Base-by-base conservation (phyloP, 2,329 filamentous ascomycete species). In the Teratosphaeria nubilosa region DNA sequence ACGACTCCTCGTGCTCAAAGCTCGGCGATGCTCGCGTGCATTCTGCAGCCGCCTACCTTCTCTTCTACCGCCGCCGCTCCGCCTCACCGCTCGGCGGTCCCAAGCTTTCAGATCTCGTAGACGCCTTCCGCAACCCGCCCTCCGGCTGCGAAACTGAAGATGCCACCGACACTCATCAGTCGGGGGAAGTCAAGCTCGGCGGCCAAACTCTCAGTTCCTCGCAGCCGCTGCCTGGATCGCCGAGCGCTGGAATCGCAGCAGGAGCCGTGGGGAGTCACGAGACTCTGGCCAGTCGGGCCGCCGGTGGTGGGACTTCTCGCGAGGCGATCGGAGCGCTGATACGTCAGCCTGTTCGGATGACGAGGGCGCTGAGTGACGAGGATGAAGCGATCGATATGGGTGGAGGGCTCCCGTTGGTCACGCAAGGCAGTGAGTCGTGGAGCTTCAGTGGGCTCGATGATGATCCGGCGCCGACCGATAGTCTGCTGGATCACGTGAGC, bases 61-160 rank as follows among this genome's bases (percentile, higher is more conserved):
- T 99, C 34, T 99, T 99, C 78, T 99, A 99, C 76, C 89, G 94
- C 48, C 88, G 94, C 58, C 87, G 90, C 63, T 90, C 90, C 5
- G 79, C 82, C 7, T 75, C 74, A 61, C 88, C 90, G 62, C 83
- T 99, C 64, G 94, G 94, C 58, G 91, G 91, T 27, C 80, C 86
- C 51, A 82, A 82, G 55, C 86, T 96, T 60, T 82, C 86, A 65
- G 78, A 86, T 63, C 84, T 96, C 54, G 78, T 89, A 56, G 81
- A 85, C 56, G 78, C 80, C 57, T 88, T 82, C 68, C 79, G 80
- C 62, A 80, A 81, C 60, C 75, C 79, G 56, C 71, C 73, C 27
- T 71, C 74, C 54, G 76, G 64, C 25, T 54, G 50, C 16, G 59
- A 60, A 51, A 59, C 65, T 55, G 81, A 82, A 54, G 71, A 73